Evolutionary conservation across 2,329 filamentous ascomycete genomes (phyloP).

Genomic region (Trichoderma sp.): DNA sequence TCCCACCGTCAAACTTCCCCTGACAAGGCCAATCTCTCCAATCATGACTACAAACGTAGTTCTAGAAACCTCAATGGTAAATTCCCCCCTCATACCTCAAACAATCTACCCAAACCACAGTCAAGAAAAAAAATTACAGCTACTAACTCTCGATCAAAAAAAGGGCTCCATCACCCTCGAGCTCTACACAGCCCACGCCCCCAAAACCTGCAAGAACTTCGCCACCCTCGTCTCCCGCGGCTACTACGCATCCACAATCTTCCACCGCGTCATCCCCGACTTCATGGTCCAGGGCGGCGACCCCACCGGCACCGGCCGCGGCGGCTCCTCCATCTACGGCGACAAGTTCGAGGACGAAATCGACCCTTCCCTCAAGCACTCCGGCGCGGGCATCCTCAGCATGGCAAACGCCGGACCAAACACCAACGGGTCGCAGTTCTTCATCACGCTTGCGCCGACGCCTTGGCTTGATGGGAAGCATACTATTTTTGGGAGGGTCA

Average conservation of each 20-base stretch:
- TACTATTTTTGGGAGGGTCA: slow-evolving; percentile 92
- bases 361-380: slow-evolving; percentile 73
- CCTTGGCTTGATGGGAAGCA: slow-evolving; percentile 98
- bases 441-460: slow-evolving; percentile 88
- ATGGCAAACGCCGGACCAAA: slow-evolving; percentile 96
- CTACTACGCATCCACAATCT: slow-evolving; percentile 83
- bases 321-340: slow-evolving; percentile 86
- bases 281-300: slow-evolving; percentile 98
- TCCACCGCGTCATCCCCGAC: slow-evolving; percentile 91
- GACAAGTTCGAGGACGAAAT: slow-evolving; percentile 96
- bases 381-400: slow-evolving; percentile 85
- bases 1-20: neutral
- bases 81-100: slow-evolving; percentile 1
- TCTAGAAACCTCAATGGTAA: slow-evolving; percentile 83
- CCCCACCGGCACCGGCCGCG: slow-evolving; percentile 87
- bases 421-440: slow-evolving; percentile 95
- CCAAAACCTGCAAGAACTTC: slow-evolving; percentile 88
- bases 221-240: slow-evolving; percentile 71
- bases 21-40: neutral
- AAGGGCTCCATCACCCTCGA: slow-evolving; percentile 83
- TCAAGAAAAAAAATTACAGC: neutral
- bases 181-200: slow-evolving; percentile 86
- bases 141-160: neutral
- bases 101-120: neutral
- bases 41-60: slow-evolving; percentile 73